Evolutionary conservation across 2,329 filamentous ascomycete genomes (phyloP).

Genomic region (Colletotrichum chlorophyti): DNA sequence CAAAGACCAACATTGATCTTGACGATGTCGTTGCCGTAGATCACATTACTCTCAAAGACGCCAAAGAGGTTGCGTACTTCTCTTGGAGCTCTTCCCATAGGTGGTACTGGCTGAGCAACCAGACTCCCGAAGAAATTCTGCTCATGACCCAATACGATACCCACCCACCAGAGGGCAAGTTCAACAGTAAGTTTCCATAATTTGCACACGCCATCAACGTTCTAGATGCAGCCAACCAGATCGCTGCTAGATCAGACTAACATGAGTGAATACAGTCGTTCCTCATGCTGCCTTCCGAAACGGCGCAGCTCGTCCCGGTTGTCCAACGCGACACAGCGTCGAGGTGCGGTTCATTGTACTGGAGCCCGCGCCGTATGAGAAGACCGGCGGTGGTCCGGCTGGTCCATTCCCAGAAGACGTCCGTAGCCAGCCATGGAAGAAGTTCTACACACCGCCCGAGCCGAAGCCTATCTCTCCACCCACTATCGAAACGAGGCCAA

Average conservation of each 20-base stretch:
- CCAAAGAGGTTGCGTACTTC: background rate
- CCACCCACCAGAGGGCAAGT: background rate
- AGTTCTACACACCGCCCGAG: background rate
- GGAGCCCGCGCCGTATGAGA: constrained; percentile 2
- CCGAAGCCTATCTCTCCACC: background rate
- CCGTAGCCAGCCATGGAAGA: background rate
- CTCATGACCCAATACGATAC: constrained; percentile 6
- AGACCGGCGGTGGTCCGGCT: background rate
- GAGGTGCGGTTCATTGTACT: background rate
- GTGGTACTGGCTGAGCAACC: constrained; percentile 6
- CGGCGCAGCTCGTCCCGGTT: background rate
- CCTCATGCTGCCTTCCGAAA: background rate
- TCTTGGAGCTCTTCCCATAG: background rate
- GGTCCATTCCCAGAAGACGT: background rate
- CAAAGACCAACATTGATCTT: background rate
- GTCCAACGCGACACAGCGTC: background rate
- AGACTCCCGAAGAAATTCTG: background rate
- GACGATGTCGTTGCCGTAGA: background rate
- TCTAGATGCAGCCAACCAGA: background rate
- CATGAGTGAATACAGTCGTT: too few relatives aligned
- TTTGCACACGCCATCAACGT: background rate
- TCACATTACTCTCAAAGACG: background rate
- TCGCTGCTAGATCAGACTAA: too few relatives aligned
- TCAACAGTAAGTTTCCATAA: background rate
- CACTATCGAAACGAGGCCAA: background rate